Evolutionary conservation across 768 basidiomycete species (phyloP), one percentile per base, ranked within the genome.

Genomic region (Boletus pseudopeckii): DNA sequence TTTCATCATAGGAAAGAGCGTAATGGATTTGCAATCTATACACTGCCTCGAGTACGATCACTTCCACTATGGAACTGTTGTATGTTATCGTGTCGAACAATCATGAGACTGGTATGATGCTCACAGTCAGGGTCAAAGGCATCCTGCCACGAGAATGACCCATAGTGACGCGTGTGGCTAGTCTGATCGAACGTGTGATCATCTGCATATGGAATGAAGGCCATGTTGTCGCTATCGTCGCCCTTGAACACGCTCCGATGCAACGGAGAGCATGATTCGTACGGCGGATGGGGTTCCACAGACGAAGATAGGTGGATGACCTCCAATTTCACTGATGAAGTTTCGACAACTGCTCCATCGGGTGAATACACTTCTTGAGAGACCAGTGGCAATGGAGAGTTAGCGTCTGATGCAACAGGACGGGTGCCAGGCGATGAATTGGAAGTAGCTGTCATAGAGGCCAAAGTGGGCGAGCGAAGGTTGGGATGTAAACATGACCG

Each of bases 121-220:
- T 64, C 56, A 80, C 80, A 52, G 55, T 80, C 77, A 28, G 75
- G 72, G 57, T 75, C 71, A 32, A 56, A 55, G 51, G 73, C 37
- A 1, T 53, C 38, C 56, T 82, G 76, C 87, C 88, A 89, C 0
- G 76, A 75, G 48, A 82, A 72, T 2, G 64, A 62, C 9, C 61
- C 64, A 64, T 85, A 79, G 5, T 78, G 72, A 14, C 61, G 48
- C 3, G 69, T 60, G 57, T 86, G 79, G 15, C 47, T 60, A 3
- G 42, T 30, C 33, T 65, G 68, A 46, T 80, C 58, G 57, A 89
- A 90, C 0, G 44, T 60, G 3, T 76, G 74, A 41, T 88, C 86
- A 59, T 89, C 85, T 0, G 79, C 74, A 48, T 80, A 81, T 2
- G 86, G 85, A 7, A 86, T 66, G 63, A 86, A 89, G 3, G 75